Conservation (phyloP, 1,284 basidiomycete genomes). For the Fistulinella cinereoalba region DNA sequence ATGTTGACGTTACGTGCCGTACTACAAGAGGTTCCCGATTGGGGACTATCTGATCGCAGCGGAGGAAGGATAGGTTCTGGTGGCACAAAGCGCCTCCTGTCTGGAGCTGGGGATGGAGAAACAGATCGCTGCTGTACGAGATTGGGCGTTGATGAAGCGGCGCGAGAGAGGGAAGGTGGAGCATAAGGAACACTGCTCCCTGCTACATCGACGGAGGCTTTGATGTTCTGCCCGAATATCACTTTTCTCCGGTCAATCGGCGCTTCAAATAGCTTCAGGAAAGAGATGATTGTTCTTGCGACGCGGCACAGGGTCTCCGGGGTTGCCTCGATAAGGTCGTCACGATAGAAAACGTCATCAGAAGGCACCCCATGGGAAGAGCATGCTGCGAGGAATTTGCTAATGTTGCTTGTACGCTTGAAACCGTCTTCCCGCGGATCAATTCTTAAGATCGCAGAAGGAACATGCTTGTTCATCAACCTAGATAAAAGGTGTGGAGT, state of each 20-base stretch:
- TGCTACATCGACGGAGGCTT: slow-evolving; percentile 8
- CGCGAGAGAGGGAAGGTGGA: slow-evolving; percentile 34
- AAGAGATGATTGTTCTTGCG: slow-evolving; percentile 61
- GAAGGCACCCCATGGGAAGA: slow-evolving; percentile 59
- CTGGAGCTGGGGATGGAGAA: slow-evolving; percentile 31
- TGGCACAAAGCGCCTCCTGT: slow-evolving; percentile 51
- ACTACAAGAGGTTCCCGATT: slow-evolving; percentile 33
- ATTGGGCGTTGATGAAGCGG: slow-evolving; percentile 64
- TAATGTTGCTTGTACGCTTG: slow-evolving; percentile 62
- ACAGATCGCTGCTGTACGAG: slow-evolving; percentile 35
- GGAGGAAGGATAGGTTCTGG: slow-evolving; percentile 50
- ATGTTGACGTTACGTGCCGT: slow-evolving; percentile 27
- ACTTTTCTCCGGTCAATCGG: slow-evolving; percentile 45
- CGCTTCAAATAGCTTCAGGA: slow-evolving; percentile 60
- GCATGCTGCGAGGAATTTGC: slow-evolving; percentile 70
- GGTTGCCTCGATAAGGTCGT: slow-evolving; percentile 63
- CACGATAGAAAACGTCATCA: slow-evolving; percentile 64
- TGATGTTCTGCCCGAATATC: slow-evolving; percentile 41
- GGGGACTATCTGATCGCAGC: slow-evolving; percentile 53
- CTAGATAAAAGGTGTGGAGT: slow-evolving; percentile 35
- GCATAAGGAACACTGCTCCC: slow-evolving; percentile 33
- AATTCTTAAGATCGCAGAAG: slow-evolving; percentile 57
- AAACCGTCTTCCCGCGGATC: slow-evolving; percentile 69
- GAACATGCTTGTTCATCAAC: slow-evolving; percentile 70
- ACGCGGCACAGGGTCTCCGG: slow-evolving; percentile 63